Base-by-base conservation (phyloP, 345 rosid genomes). In the Salix purpurea region DNA sequence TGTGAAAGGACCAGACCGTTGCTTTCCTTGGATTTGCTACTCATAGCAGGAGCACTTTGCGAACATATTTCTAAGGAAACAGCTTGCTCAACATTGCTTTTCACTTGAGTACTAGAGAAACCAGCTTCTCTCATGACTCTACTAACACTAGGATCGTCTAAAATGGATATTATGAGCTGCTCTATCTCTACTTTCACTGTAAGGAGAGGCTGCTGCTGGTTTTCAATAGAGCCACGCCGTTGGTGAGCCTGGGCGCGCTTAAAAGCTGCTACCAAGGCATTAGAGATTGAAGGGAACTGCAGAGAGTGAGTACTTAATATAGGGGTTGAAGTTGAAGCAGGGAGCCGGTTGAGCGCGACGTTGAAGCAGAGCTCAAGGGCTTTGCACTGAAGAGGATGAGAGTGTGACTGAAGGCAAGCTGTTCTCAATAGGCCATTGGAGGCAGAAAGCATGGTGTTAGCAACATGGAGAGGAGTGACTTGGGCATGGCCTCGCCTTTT, bases 161-260 rank as follows among this genome's bases (percentile, higher is more conserved):
- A 87, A 42, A 92, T 89, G 32, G 97, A 92, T 16, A 92, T 80
- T 32, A 90, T 83, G 1, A 92, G 89, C 79, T 92, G 97, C 74
- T 89, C 93, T 0, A 90, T 65, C 83, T 89, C 94, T 4, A 91
- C 87, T 77, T 91, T 90, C 12, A 89, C 85, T 2, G 92, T 84
- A 52, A 91, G 67, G 34, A 91, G 85, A 2, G 94, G 89, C 40
- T 89, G 96, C 37, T 87, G 89, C 68, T 91, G 93, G n/a, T 87
- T 90, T 71, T 90, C 94, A 42, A 90, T 79, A 60, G 90, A 89
- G 10, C 94, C 94, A 48, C 93, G 85, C 46, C 97, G 80, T 74
- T 90, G 97, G 74, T 90, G 94, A 23, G 97, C 93, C 70, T 90
- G 97, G 26, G 97, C 94, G 36, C 97, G 80, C 82, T 92, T 92